Base-by-base conservation (phyloP, 23 red algal genomes). In the Gracilaria domingensis region DNA sequence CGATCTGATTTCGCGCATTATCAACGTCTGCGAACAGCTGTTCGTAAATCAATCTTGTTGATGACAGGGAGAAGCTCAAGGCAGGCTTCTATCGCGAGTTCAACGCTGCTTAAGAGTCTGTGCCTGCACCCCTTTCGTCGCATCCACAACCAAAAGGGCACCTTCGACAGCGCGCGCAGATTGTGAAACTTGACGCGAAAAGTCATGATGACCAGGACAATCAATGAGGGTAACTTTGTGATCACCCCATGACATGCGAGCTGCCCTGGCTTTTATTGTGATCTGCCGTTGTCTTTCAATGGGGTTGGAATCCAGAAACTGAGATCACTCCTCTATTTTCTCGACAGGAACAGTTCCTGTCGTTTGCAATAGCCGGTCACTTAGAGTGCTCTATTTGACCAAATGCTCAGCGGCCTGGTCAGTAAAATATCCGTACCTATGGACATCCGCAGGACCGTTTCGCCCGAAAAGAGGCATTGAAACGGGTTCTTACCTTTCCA, bases 141-240 rank as follows among this genome's bases (percentile, higher is more conserved):
- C 96, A 80, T 98, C 96, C 38, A 98, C 92, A 28, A 98, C 75
- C 12, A 98, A 71, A 25, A 98, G 57, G 32, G 88, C 93, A 40
- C 80, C 96, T 54, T 98, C 96, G 0, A 84, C 85, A 33, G 96
- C 96, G 9, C 85, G 45, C 8, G 94, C 89, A 50, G 88, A 88
- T 47, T 91, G 87, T 8, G 93, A 95, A 34, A 95, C 96, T 42
- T 98, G 92, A 78, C 91, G 85, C 30, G 92, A 87, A 86, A 98
- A 98, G 88, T 98, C 96, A 56, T 92, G 87, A 82, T 98, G 96
- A 16, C 96, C 96, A 29, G 96, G 96, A 77, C 92, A 95, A 75
- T 98, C 96, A 48, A 98, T 92, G 37, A 98, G 67, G 24, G 93
- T 95, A 58, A 98, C 66, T 12, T 51, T 59, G 85, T 92, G 80